These are phyloP conservation scores for Elsinoe australis DNA, from an alignment of 2,329 filamentous ascomycete genomes.

Conservation along the genomic window DNA sequence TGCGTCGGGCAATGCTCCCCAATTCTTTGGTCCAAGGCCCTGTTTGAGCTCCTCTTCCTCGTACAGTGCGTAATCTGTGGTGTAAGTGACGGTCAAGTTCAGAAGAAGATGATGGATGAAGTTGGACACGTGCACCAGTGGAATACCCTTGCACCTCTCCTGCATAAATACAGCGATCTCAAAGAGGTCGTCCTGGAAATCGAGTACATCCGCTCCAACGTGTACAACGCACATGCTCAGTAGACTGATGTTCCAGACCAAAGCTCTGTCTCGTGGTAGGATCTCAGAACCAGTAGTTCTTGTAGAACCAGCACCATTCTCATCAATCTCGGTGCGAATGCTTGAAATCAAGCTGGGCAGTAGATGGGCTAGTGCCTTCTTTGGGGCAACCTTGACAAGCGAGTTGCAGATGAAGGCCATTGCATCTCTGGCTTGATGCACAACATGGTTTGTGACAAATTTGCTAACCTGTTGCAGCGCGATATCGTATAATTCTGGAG, in stretches of 20 bases:
- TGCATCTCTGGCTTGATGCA: conserved; percentile 91
- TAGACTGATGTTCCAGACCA: conserved; percentile 96
- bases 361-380: conserved; percentile 85
- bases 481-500: conserved; percentile 86
- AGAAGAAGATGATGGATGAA: conserved; percentile 94
- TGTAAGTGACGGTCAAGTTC: conserved; percentile 90
- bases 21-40: conserved; percentile 70
- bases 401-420: conserved; percentile 99
- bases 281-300: conserved; percentile 90
- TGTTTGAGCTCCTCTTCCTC: conserved; percentile 65
- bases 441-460: conserved; percentile 88
- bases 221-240: conserved; percentile 98
- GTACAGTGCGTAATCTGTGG: conserved; percentile 79
- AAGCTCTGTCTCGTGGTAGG: conserved; percentile 78
- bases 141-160: conserved; percentile 83
- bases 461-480: conserved; percentile 84
- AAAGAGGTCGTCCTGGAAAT: conserved; percentile 81
- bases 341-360: conserved; percentile 83
- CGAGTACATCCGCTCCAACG: conserved; percentile 80
- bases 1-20: conserved; percentile 72
- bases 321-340: conserved; percentile 93
- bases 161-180: conserved; percentile 95
- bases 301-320: conserved; percentile 91
- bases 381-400: conserved; percentile 88
- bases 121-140: conserved; percentile 93